Evolutionary conservation across 2,329 filamentous ascomycete species (phyloP), one percentile per base, ranked within the genome.

Genomic region (Beauveria pseudobassiana): DNA sequence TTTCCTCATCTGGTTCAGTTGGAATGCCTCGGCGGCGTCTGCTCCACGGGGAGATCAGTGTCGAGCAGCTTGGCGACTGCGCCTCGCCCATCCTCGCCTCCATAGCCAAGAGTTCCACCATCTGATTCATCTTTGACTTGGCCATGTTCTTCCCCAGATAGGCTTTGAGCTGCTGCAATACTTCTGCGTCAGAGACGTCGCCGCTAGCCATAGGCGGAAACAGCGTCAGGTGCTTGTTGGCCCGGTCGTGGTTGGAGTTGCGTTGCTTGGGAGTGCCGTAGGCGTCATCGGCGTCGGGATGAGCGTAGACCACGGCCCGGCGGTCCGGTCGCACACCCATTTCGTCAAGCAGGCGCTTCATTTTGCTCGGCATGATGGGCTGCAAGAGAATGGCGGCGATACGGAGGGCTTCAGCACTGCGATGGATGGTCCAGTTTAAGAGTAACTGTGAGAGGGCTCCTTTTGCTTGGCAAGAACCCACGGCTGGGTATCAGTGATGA

Each of bases 341-440:
- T 69, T 88, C 82, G 71, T 96, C 88, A 0, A 99, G 82, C 38
- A 97, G 74, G 66, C 84, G 77, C 12, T 76, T 75, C 52, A 91
- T 83, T 73, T 96, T 96, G 46, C 77, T 80, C 0, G 95, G 95
- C 82, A 99, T 96, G 70, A 93, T 90, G 1, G 95, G 92, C 73
- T 96, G 93, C 50, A 99, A 77, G 52, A 98, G 78, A 67, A 99
- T 96, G 16, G 87, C 91, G 0, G 81, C 79, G 26, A 97, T 84
- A 43, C 95, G 88, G 52, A 97, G 72, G 5, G 88, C 83, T 75
- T 99, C 95, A 9, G 87, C 83, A 49, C 81, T 79, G 49, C 88
- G 80, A 72, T 85, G 97, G 30, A 99, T 79, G 43, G 83, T 81
- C 67, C 80, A 78, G 65, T 87, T 77, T 18, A 87, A 75, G 2